A percentile compares a stretch with the other conserved stretches of the same genome.
These are phyloP conservation scores for Cercis canadensis DNA, from an alignment of 306 rosid genomes.

Conservation along the genomic window DNA sequence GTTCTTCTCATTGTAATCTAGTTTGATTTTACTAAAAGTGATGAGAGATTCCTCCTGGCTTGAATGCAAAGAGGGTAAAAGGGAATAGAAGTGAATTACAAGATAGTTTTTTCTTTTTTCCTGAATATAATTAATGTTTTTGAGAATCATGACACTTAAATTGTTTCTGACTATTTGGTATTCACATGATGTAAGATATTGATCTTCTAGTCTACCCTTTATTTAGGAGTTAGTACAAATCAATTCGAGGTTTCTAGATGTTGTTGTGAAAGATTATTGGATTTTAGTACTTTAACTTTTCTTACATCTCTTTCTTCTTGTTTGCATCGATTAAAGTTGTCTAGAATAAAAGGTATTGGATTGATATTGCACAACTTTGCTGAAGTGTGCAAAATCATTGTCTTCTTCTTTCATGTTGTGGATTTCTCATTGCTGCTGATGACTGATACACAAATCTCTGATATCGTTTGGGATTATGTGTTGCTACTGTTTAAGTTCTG, in stretches of 20 bases:
- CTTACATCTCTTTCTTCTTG: background rate
- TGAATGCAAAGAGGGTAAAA: slow-evolving; percentile 12
- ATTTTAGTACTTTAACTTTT: background rate
- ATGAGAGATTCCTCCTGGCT: slow-evolving; percentile 3
- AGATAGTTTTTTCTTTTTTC: slow-evolving; percentile 1
- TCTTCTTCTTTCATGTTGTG: slow-evolving; percentile 23
- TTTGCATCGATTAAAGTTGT: background rate
- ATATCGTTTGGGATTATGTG: background rate
- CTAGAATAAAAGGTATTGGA: background rate
- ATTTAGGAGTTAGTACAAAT: too few species aligned
- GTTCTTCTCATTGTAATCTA: too few species aligned
- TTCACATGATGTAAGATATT: background rate
- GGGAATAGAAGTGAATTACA: background rate
- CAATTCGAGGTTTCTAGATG: background rate
- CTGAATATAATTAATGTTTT: slow-evolving; percentile 10
- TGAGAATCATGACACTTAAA: background rate
- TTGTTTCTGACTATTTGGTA: slow-evolving; percentile 11
- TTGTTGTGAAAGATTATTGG: background rate
- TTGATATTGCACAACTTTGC: background rate
- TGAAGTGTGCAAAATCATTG: background rate
- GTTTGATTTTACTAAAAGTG: background rate
- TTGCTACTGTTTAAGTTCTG: background rate
- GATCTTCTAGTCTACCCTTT: slow-evolving; percentile 1
- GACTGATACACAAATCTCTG: background rate
- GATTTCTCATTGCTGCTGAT: slow-evolving; percentile 17